Evolutionary conservation across 257 asterid genomes (phyloP).

Genomic region (Solanum boliviense): DNA sequence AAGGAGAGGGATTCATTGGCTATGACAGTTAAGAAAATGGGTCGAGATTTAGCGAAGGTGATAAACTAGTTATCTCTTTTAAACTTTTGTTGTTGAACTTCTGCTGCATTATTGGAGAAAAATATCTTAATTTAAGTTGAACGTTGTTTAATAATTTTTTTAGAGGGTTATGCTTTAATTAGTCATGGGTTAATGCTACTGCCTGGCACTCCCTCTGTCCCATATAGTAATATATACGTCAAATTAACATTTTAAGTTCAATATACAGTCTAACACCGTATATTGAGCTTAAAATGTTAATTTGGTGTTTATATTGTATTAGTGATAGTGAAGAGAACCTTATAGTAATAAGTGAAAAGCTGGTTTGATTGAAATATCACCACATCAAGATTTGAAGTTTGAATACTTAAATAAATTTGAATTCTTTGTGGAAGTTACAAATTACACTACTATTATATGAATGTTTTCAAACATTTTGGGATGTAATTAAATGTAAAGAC

Average conservation of each 20-base stretch:
- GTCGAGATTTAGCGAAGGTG: constrained; percentile 91
- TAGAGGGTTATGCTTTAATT: not conserved
- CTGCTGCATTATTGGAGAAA: not conserved
- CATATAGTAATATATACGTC: not conserved
- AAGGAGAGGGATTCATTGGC: constrained; percentile 83
- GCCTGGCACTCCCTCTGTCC: not conserved
- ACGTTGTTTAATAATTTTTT: too few species aligned
- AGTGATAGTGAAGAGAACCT: not conserved
- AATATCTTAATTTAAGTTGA: too few species aligned
- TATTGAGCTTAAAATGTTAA: not conserved
- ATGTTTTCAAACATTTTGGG: not conserved
- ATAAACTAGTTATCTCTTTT: not conserved
- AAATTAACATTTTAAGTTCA: not conserved
- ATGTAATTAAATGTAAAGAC: not conserved
- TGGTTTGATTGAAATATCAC: not conserved
- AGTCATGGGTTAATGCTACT: not conserved
- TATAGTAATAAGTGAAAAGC: not conserved
- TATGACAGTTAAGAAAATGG: constrained; percentile 51
- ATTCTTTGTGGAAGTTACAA: not conserved
- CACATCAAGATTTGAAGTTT: not conserved
- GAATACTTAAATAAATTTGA: not conserved
- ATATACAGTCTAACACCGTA: not conserved
- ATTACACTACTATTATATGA: not conserved
- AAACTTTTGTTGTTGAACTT: not conserved
- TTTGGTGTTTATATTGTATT: not conserved